Conservation (phyloP, 495 filamentous ascomycete species). For the Trypethelium eluteriae region DNA sequence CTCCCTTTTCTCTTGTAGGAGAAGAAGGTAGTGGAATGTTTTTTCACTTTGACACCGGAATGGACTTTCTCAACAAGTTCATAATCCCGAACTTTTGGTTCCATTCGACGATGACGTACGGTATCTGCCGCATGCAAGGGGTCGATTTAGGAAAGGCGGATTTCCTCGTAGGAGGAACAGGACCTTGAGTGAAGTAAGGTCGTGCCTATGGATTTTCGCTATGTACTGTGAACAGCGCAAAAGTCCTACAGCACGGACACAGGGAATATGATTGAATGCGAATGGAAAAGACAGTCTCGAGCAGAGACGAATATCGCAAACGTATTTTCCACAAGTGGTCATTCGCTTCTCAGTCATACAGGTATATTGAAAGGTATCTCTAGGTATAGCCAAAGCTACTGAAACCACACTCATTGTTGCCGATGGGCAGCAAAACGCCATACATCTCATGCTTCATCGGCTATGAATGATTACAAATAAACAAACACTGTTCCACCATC, state of each 20-base stretch:
- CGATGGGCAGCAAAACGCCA: not conserved
- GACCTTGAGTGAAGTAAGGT: not conserved
- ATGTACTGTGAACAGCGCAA: not conserved
- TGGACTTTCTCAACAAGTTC: not conserved
- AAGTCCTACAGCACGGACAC: not conserved
- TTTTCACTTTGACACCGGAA: not conserved
- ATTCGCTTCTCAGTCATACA: no score
- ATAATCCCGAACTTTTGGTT: conserved; percentile 23
- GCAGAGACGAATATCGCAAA: no score
- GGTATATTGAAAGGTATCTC: not conserved
- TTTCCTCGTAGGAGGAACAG: not conserved
- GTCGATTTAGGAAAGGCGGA: conserved; percentile 16
- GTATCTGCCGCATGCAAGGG: conserved; percentile 13
- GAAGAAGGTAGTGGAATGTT: not conserved
- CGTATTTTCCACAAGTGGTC: no score
- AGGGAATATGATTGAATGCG: no score
- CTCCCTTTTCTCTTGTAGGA: not conserved
- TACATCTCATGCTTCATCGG: not conserved
- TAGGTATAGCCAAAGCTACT: not conserved
- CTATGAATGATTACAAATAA: not conserved
- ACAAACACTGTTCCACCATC: not conserved
- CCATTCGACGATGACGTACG: conserved; percentile 17
- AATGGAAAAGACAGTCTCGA: no score
- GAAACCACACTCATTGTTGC: not conserved
- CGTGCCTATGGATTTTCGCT: not conserved